These are phyloP conservation scores for Penicillium verhagenii DNA, from an alignment of 495 filamentous ascomycete genomes.

Conservation along the genomic window DNA sequence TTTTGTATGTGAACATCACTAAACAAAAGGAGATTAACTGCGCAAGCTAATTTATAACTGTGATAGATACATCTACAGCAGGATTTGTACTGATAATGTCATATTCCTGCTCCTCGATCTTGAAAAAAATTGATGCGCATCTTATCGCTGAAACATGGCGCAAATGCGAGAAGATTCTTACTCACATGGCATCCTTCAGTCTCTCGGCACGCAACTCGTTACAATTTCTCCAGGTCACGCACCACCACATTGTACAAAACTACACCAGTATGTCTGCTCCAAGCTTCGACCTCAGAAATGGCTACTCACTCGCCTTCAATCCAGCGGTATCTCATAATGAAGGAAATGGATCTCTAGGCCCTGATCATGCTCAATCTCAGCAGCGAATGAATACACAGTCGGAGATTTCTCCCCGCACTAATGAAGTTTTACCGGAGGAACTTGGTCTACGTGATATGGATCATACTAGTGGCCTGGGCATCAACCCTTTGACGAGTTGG, in stretches of 20 bases:
- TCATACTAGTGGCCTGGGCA: neutral
- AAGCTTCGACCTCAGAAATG: neutral
- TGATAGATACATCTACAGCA: conserved; percentile 42
- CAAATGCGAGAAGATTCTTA: conserved; percentile 29
- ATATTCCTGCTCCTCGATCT: conserved; percentile 26
- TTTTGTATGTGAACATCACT: conserved; percentile 33
- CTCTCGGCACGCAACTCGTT: conserved; percentile 32
- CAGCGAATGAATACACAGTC: neutral
- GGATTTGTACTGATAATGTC: conserved; percentile 44
- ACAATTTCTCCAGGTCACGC: conserved; percentile 30
- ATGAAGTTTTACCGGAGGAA: conserved; percentile 2
- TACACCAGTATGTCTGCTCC: conserved; percentile 16
- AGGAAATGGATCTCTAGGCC: neutral
- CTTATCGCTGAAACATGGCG: conserved; percentile 27
- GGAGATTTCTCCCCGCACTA: neutral
- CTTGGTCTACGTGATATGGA: conserved; percentile 2
- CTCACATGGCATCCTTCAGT: conserved; percentile 30
- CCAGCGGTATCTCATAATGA: conserved; percentile 2
- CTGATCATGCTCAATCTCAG: conserved; percentile 4
- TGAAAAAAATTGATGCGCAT: conserved; percentile 17
- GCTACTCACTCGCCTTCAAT: neutral
- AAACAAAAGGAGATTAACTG: neutral
- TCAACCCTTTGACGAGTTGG: conserved; percentile 21
- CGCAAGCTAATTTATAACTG: neutral
- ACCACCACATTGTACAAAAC: conserved; percentile 25